These are phyloP conservation scores for Tricholoma terreum DNA, from an alignment of 768 basidiomycete genomes.

Conservation along the genomic window DNA sequence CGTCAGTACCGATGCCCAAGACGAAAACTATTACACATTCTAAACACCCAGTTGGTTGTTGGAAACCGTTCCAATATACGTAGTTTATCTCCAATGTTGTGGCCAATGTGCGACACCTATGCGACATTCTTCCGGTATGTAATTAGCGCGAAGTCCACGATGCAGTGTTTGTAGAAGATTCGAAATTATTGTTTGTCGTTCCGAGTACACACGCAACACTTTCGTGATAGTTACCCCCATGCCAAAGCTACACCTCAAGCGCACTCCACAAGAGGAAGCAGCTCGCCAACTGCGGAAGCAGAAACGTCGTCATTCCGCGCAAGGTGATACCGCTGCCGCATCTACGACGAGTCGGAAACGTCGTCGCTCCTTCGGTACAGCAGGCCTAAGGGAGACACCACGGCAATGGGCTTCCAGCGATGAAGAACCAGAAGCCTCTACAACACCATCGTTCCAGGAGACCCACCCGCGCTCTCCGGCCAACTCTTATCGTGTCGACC, in stretches of 20 bases:
- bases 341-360: slow-evolving; percentile 11
- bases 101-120: too few species aligned
- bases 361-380: slow-evolving; percentile 25
- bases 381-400: slow-evolving; percentile 22
- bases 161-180: too few species aligned
- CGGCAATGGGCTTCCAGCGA: slow-evolving; percentile 52
- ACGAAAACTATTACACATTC: too few species aligned
- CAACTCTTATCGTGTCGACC: slow-evolving; percentile 32
- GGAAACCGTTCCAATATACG: too few species aligned
- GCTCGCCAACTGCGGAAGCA: slow-evolving; percentile 40
- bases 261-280: slow-evolving; percentile 58
- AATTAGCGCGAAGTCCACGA: too few species aligned
- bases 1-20: too few species aligned
- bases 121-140: too few species aligned
- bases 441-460: slow-evolving; percentile 10
- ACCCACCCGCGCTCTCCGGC: slow-evolving; percentile 18
- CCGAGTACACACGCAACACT: neutral
- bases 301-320: slow-evolving; percentile 29
- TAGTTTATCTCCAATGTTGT: too few species aligned
- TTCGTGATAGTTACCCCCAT: slow-evolving; percentile 19
- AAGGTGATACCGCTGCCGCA: slow-evolving; percentile 11
- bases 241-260: slow-evolving; percentile 61
- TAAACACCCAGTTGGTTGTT: too few species aligned
- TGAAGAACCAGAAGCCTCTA: slow-evolving; percentile 25
- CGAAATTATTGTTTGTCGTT: slow-evolving; percentile 12